A percentile compares a stretch with the other conserved stretches of the same genome.
These are phyloP conservation scores for Cyberlindnera samutprakarnensis DNA, from an alignment of 805 yeast genomes.

Conservation along the genomic window DNA sequence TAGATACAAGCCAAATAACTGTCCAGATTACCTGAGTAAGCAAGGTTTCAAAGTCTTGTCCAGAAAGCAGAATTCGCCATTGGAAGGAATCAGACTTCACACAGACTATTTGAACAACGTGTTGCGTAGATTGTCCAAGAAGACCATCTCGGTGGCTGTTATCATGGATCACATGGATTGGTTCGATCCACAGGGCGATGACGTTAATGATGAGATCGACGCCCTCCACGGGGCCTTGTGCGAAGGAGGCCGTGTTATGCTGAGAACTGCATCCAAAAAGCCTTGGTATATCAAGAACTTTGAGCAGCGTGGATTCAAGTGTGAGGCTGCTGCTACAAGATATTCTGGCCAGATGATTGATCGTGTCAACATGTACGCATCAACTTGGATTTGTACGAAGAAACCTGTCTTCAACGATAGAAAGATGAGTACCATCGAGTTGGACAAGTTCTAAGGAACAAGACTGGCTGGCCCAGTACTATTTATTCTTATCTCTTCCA, in stretches of 20 bases:
- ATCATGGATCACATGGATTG: constrained; percentile 94
- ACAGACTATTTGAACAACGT: constrained; percentile 77
- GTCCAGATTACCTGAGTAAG: constrained; percentile 68
- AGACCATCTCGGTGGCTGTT: constrained; percentile 66
- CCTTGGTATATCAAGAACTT: constrained; percentile 77
- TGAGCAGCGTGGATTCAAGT: constrained; percentile 58
- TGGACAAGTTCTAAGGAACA: constrained; percentile 6
- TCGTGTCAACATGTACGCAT: constrained; percentile 81
- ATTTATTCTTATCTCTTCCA: not conserved
- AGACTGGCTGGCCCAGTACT: not conserved
- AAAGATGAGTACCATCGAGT: constrained; percentile 22
- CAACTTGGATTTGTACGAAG: constrained; percentile 80
- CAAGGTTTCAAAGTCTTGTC: constrained; percentile 48
- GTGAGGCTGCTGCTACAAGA: constrained; percentile 66
- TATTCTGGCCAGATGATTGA: constrained; percentile 59
- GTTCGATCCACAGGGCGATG: constrained; percentile 62
- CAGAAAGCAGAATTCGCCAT: constrained; percentile 34
- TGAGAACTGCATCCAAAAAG: constrained; percentile 62
- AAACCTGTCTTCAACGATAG: constrained; percentile 1
- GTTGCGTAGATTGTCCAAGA: constrained; percentile 51
- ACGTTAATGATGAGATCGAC: constrained; percentile 57
- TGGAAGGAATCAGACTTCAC: constrained; percentile 68
- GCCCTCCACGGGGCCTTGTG: constrained; percentile 57
- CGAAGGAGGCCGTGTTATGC: constrained; percentile 64
- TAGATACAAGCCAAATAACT: constrained; percentile 49